Base-by-base conservation (phyloP, 371 early-diverging fungal species). In the Nematocida minor region DNA sequence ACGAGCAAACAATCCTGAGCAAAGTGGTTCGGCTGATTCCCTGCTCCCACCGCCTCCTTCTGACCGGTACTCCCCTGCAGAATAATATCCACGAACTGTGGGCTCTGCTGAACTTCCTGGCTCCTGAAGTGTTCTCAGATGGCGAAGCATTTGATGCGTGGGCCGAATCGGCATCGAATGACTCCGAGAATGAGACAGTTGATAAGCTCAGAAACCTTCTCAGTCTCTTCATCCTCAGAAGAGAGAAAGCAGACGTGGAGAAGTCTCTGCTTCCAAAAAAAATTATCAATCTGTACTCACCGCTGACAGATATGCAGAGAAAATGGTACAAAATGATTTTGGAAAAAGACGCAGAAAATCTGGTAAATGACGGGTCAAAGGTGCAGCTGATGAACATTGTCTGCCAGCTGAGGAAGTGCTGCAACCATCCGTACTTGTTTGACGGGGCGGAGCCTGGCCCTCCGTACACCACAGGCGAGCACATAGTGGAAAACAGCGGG, bases 401-500 rank as follows among this genome's bases (percentile, higher is more conserved):
- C 22, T 68, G 67, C 46, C 80, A 71, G 49, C 66, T 80, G 20
- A 62, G 80, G 36, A 69, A 80, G 70, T 80, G 80, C 66, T 80
- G 80, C 60, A 80, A 80, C 31, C 80, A 80, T 64, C 80, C 80
- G 36, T 80, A 80, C 41, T 57, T 80, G 18, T 80, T 80, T 48
- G 80, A 80, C n/a, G 74, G 55, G 79, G 82, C 63, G 53, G 80
- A 69, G 71, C 83, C 86, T 18, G 90, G 90, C 0, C 95, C 95
- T 9, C 96, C 96, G 4, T 96, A 89, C 81, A 95, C 95, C 0
- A 95, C 95, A 0, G 96, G 94, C 66, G 90, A 94, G 82, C 95
- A 96, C 84, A 84, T 97, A 70, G 90, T 97, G 11, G 90, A 91
- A 66, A 96, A 94, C 86, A 91, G 93, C 0, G 99, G 99, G 67